A percentile compares a stretch with the other conserved stretches of the same genome.
Conservation (phyloP, 73 alveolate species). For the Breviolum minutum region DNA sequence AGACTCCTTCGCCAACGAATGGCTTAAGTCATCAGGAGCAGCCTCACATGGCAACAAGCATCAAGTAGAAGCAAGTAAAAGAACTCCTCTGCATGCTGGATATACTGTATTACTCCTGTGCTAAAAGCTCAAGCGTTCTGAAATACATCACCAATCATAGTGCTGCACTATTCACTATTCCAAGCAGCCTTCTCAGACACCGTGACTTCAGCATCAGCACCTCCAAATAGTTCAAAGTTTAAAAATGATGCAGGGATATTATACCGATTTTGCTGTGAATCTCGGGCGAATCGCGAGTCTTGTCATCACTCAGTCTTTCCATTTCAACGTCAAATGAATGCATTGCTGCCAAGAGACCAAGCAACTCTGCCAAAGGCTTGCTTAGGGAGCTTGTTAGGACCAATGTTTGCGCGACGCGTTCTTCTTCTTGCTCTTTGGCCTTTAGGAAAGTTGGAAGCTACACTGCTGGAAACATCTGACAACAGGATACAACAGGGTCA, state of each 20-base stretch:
- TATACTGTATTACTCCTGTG: no score
- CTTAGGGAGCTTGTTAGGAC: background rate
- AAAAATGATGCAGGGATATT: background rate
- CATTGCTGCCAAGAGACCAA: background rate
- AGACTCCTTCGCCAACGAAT: background rate
- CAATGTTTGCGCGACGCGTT: background rate
- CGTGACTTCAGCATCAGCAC: background rate
- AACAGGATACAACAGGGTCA: no score
- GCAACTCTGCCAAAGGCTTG: background rate
- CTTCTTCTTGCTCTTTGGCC: conserved; percentile 9
- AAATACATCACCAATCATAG: no score
- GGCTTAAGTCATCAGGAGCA: background rate
- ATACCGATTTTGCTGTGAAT: background rate
- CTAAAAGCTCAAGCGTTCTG: no score
- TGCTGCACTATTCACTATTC: no score
- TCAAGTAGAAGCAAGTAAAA: no score
- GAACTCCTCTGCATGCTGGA: no score
- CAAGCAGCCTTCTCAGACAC: background rate
- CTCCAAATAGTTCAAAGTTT: background rate
- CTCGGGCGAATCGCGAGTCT: no score
- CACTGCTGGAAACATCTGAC: background rate
- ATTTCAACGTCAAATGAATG: background rate
- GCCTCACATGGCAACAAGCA: background rate
- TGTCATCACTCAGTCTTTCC: no score
- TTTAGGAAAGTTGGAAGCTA: background rate